Base-by-base conservation (phyloP, 352 stramenopile species). In the Globisporangium takayamanum region DNA sequence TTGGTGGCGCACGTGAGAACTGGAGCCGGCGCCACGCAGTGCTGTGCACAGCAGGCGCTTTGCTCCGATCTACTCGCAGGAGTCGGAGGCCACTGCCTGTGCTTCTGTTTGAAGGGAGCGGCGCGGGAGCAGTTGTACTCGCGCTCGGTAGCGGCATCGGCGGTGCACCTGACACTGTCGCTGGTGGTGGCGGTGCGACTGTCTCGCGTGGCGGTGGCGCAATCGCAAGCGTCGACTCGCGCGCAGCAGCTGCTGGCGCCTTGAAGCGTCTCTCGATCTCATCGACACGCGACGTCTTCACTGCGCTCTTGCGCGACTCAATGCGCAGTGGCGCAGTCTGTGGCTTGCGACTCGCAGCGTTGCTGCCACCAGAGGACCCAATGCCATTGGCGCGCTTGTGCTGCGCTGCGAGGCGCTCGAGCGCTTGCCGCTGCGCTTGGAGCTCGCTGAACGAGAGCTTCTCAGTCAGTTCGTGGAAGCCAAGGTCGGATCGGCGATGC, bases 1-100 rank as follows among this genome's bases (percentile, higher is more conserved):
- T 76, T 1, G 59, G 22, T 1, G 68, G 68, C 14, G 68, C 62
- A 25, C 57, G 42, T 8, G 49, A 30, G 37, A 69, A 60, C 11
- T 48, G 59, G 3, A 72, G 33, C 3, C 67, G 64, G 20, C 67
- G 64, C 67, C 67, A 74, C 10, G 56, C 50, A 3, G 67, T 69
- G 11, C 50, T 62, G 55, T 74, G 67, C 50, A 65, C 50, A 16
- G 66, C 52, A 12, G 67, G 64, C 22, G 57, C 20, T 26, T 54
- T 36, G 20, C 25, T 62, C 20, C 18, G 41, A 8, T 56, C 42
- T 28, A n/a, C 11, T 59, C 26, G 39, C 52, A 59, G 2, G 50
- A 44, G 22, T 25, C 50, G n/a, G 8, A 46, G 22, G 44, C 46
- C 41, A 42, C 47, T 15, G 30, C 54, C 26, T 66, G 33, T 11